Evolutionary conservation across 2,329 filamentous ascomycete species (phyloP).

Genomic region (Exophiala phaeomuriformis): DNA sequence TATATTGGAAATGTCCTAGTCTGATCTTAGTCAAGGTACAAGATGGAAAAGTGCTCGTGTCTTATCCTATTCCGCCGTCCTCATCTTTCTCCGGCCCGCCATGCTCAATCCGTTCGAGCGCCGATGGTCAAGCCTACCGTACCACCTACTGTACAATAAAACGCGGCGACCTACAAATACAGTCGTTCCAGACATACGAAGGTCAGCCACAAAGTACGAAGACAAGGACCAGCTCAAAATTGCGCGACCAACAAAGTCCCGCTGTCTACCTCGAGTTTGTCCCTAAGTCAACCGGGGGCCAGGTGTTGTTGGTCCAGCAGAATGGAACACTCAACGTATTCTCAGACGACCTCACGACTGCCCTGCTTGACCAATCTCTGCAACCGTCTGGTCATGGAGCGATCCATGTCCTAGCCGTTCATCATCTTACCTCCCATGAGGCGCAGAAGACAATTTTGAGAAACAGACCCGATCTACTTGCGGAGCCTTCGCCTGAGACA

Average conservation of each 20-base stretch:
- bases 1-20: neutral
- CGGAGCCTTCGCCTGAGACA: neutral
- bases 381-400: neutral
- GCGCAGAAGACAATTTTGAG: constrained; percentile 28
- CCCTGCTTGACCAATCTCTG: constrained; percentile 6
- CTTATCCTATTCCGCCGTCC: constrained; percentile 56
- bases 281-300: neutral
- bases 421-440: constrained; percentile 19
- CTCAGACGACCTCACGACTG: constrained; percentile 30
- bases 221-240: constrained; percentile 29
- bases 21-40: constrained; percentile 43
- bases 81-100: constrained; percentile 51
- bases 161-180: constrained; percentile 44
- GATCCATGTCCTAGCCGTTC: constrained; percentile 20
- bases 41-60: constrained; percentile 53
- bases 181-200: constrained; percentile 46
- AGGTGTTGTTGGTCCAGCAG: constrained; percentile 37
- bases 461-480: constrained; percentile 25
- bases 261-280: constrained; percentile 32
- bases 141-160: constrained; percentile 51
- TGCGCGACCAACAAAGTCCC: constrained; percentile 35
- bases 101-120: constrained; percentile 50
- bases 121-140: constrained; percentile 40
- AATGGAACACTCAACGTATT: constrained; percentile 39
- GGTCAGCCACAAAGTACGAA: constrained; percentile 29